A percentile compares a stretch with the other conserved stretches of the same genome.
Conservation (phyloP, 306 rosid species). For the Senna tora region DNA sequence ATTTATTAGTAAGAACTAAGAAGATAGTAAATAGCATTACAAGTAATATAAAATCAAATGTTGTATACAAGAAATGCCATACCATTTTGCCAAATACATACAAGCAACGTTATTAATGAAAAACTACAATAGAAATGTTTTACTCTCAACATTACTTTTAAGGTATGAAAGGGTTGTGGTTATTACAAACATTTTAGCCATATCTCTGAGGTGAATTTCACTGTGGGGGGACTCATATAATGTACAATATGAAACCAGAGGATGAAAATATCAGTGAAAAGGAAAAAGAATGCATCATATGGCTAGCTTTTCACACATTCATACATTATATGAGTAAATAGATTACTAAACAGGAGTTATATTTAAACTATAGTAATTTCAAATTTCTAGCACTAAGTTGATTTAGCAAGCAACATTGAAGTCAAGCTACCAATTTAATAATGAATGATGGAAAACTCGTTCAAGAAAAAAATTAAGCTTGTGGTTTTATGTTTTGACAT, state of each 20-base stretch:
- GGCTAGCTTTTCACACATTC: not conserved
- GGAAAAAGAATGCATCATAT: not conserved
- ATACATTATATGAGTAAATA: not conserved
- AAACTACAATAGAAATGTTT: slow-evolving; percentile 9
- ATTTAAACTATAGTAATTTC: slow-evolving; percentile 22
- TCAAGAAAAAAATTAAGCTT: not conserved
- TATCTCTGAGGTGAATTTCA: too few species aligned
- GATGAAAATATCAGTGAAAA: not conserved
- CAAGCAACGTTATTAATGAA: slow-evolving; percentile 21
- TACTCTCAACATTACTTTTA: slow-evolving; percentile 10
- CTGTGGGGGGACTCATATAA: too few species aligned
- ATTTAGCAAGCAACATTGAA: slow-evolving; percentile 26
- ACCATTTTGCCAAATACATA: slow-evolving; percentile 18
- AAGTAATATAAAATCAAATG: slow-evolving; percentile 19
- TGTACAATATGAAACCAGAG: not conserved
- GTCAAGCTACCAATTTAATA: not conserved
- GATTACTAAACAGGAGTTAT: not conserved
- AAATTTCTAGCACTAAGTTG: slow-evolving; percentile 29
- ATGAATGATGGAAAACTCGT: not conserved
- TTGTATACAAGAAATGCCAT: slow-evolving; percentile 25
- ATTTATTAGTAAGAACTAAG: not conserved
- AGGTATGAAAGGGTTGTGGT: slow-evolving; percentile 1
- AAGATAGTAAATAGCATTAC: slow-evolving; percentile 27
- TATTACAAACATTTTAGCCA: slow-evolving; percentile 14
- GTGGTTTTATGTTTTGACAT: slow-evolving; percentile 37